phyloP scores from a whole-genome alignment of 1,284 basidiomycete species.

The Ustilago tritici region DNA sequence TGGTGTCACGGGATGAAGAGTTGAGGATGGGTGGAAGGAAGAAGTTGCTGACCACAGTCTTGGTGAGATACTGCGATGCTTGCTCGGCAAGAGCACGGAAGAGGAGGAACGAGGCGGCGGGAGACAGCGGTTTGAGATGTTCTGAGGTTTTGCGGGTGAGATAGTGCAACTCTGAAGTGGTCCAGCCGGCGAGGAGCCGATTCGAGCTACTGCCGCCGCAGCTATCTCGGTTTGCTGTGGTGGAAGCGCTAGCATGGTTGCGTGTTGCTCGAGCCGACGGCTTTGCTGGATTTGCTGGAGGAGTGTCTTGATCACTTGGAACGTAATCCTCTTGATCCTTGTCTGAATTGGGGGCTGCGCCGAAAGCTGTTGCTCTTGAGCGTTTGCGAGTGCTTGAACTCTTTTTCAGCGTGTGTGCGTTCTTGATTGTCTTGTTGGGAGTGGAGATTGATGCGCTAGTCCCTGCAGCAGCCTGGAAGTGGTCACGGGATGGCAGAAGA shows the following conservation, averaged over 20 bases:
- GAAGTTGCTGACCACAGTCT: conserved; percentile 30
- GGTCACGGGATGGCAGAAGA: conserved; percentile 33
- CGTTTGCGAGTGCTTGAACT: conserved; percentile 12
- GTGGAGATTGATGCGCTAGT: not conserved
- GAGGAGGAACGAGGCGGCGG: conserved; percentile 33
- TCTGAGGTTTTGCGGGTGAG: conserved; percentile 35
- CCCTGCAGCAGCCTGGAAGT: conserved; percentile 27
- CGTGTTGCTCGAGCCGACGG: conserved; percentile 10
- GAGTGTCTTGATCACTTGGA: conserved; percentile 18
- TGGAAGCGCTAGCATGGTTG: not conserved
- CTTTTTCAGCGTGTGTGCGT: conserved; percentile 13
- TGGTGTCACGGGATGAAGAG: not conserved
- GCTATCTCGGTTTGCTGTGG: not conserved
- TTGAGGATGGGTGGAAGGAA: conserved; percentile 35
- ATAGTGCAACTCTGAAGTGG: conserved; percentile 40
- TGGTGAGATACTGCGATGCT: conserved; percentile 30
- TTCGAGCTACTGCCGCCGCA: not conserved
- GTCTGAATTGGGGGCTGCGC: conserved; percentile 36
- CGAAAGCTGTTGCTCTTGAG: conserved; percentile 27
- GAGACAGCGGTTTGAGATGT: conserved; percentile 38
- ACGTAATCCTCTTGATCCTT: conserved; percentile 41
- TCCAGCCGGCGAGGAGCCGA: conserved; percentile 32
- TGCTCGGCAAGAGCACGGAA: conserved; percentile 25
- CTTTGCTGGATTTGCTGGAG: not conserved
- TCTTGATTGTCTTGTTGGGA: conserved; percentile 3